phyloP scores from a whole-genome alignment of 2,329 filamentous ascomycete species.

The Xylariomycetidae sp. region DNA sequence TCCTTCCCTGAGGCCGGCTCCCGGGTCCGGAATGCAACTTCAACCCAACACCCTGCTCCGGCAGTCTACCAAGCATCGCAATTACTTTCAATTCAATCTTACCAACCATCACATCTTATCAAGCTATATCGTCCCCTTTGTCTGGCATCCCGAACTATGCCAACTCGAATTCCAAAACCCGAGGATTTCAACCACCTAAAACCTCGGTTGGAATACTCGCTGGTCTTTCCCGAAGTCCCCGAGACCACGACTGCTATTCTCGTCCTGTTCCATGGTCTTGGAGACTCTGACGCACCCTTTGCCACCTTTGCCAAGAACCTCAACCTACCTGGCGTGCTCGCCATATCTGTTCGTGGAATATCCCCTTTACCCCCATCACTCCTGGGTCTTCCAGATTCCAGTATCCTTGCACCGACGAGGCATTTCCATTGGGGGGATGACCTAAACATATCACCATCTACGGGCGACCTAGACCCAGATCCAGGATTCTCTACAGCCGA shows the following conservation, averaged over 20 bases:
- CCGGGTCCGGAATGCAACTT: background rate
- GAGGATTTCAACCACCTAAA: slow-evolving; percentile 44
- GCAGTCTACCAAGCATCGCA: too few species aligned
- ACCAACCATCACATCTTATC: background rate
- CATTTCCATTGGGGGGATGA: slow-evolving; percentile 67
- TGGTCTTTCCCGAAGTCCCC: slow-evolving; percentile 47
- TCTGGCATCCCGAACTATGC: too few species aligned
- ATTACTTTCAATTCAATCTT: background rate
- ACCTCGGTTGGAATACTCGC: slow-evolving; percentile 36
- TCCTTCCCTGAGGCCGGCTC: background rate
- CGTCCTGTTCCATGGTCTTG: slow-evolving; percentile 78
- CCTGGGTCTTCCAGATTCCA: slow-evolving; percentile 37
- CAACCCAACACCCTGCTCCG: too few species aligned
- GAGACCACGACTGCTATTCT: slow-evolving; percentile 70
- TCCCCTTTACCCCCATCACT: slow-evolving; percentile 64
- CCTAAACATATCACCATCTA: slow-evolving; percentile 44
- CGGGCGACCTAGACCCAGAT: slow-evolving; percentile 55
- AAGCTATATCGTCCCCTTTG: too few species aligned
- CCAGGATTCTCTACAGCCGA: slow-evolving; percentile 53
- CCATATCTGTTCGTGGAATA: slow-evolving; percentile 69
- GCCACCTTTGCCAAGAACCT: slow-evolving; percentile 63
- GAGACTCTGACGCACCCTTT: slow-evolving; percentile 69
- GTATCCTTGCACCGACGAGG: slow-evolving; percentile 15
- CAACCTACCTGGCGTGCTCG: slow-evolving; percentile 70
- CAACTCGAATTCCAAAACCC: slow-evolving; percentile 43